Conservation (phyloP, 2,329 filamentous ascomycete species). For the Beauveria australis region DNA sequence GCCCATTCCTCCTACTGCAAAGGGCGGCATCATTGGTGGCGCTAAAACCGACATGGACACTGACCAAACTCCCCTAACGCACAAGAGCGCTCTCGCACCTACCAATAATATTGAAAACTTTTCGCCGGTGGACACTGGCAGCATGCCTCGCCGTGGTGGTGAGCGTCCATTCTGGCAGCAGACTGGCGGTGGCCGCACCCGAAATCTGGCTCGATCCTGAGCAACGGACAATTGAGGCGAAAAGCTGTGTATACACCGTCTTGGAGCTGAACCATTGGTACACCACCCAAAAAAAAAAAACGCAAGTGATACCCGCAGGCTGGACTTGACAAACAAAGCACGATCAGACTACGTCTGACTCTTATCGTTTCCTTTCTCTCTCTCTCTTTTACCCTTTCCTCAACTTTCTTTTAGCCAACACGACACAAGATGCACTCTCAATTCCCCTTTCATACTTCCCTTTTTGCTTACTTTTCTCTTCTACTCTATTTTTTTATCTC, state of each 20-base stretch:
- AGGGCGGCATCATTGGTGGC: neutral
- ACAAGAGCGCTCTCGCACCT: neutral
- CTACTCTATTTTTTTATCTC: constrained; percentile 1
- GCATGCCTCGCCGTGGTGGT: constrained; percentile 7
- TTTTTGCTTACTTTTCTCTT: neutral
- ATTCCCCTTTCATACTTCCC: neutral
- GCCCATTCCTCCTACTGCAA: constrained; percentile 2
- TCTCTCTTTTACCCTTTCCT: neutral
- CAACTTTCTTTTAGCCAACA: neutral
- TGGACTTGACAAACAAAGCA: neutral
- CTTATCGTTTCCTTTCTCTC: neutral
- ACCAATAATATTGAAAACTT: neutral
- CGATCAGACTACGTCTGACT: neutral
- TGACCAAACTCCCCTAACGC: constrained; percentile 3
- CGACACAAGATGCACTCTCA: neutral
- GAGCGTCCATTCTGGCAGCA: constrained; percentile 12
- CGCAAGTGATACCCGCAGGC: neutral
- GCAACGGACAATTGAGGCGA: constrained; percentile 1
- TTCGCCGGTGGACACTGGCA: constrained; percentile 1
- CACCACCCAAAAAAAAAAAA: neutral
- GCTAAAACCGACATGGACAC: neutral
- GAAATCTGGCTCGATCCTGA: constrained; percentile 9
- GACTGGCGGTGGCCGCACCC: constrained; percentile 9
- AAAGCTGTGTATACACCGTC: neutral
- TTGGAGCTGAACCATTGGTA: neutral